These are phyloP conservation scores for Diutina catenulata DNA, from an alignment of 1,139 yeast species.

Conservation along the genomic window DNA sequence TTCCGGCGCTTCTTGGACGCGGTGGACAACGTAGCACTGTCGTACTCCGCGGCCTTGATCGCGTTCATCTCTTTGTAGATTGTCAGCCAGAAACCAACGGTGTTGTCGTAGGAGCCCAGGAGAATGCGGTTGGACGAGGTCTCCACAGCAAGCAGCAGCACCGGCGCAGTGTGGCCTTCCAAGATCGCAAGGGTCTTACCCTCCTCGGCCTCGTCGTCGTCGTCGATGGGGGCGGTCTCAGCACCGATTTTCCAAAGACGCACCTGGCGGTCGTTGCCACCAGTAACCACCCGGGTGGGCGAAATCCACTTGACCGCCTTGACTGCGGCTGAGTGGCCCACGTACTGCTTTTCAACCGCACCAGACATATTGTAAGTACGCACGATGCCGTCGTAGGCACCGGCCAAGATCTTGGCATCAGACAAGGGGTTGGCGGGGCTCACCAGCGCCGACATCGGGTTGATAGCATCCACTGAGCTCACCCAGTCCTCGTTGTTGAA, in stretches of 20 bases:
- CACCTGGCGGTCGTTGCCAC: slow-evolving; percentile 80
- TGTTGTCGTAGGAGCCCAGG: slow-evolving; percentile 75
- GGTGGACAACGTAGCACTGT: slow-evolving; percentile 41
- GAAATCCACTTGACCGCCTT: slow-evolving; percentile 72
- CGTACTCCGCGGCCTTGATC: slow-evolving; percentile 39
- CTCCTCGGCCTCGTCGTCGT: slow-evolving; percentile 45
- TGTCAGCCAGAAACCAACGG: slow-evolving; percentile 86
- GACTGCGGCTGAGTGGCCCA: slow-evolving; percentile 82
- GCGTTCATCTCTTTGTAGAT: slow-evolving; percentile 66
- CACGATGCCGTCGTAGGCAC: slow-evolving; percentile 90
- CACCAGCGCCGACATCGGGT: slow-evolving; percentile 19
- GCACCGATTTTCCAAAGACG: slow-evolving; percentile 74
- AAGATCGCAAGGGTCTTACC: slow-evolving; percentile 73
- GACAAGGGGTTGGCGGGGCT: slow-evolving; percentile 18
- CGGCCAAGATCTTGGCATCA: slow-evolving; percentile 58
- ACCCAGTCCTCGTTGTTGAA: slow-evolving; percentile 95
- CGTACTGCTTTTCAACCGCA: slow-evolving; percentile 66
- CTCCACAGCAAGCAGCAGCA: slow-evolving; percentile 62
- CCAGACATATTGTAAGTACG: slow-evolving; percentile 83
- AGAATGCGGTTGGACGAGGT: slow-evolving; percentile 43
- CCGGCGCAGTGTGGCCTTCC: slow-evolving; percentile 85
- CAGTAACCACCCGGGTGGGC: slow-evolving; percentile 66
- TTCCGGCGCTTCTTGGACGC: slow-evolving; percentile 85
- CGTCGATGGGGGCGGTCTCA: slow-evolving; percentile 26
- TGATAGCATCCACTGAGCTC: slow-evolving; percentile 49